These are phyloP conservation scores for Boletus pseudopeckii DNA, from an alignment of 768 basidiomycete genomes.

Conservation along the genomic window DNA sequence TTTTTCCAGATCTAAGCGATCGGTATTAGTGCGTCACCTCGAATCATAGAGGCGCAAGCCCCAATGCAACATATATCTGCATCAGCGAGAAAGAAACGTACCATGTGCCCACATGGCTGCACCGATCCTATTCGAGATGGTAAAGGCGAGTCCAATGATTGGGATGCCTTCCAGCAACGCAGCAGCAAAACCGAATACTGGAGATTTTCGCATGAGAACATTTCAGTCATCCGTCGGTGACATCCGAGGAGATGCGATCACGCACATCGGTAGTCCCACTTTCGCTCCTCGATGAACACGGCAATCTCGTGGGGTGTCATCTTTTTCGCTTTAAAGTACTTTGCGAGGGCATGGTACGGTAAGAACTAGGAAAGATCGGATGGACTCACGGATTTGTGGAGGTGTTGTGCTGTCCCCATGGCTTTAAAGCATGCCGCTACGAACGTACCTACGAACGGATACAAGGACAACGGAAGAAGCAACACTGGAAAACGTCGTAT, in stretches of 20 bases:
- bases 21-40: neutral
- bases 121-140: slow-evolving; percentile 83
- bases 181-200: slow-evolving; percentile 84
- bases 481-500: slow-evolving; percentile 40
- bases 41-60: too few species aligned
- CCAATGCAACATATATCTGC: neutral
- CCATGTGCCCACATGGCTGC: slow-evolving; percentile 93
- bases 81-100: neutral
- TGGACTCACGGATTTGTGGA: slow-evolving; percentile 61
- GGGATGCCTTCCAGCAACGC: slow-evolving; percentile 80
- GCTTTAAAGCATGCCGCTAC: slow-evolving; percentile 64
- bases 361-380: neutral
- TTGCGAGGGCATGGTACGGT: neutral
- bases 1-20: slow-evolving; percentile 57
- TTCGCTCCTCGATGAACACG: slow-evolving; percentile 83
- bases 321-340: slow-evolving; percentile 84
- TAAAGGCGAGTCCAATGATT: slow-evolving; percentile 68
- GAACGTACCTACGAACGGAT: slow-evolving; percentile 65
- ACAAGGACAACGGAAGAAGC: slow-evolving; percentile 59
- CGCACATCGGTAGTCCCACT: slow-evolving; percentile 82
- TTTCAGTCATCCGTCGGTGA: neutral
- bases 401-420: slow-evolving; percentile 59
- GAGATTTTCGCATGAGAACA: neutral
- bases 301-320: slow-evolving; percentile 71
- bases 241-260: neutral